phyloP scores from a whole-genome alignment of 208 protist genomes.

The Plasmodiophora brassicae region DNA sequence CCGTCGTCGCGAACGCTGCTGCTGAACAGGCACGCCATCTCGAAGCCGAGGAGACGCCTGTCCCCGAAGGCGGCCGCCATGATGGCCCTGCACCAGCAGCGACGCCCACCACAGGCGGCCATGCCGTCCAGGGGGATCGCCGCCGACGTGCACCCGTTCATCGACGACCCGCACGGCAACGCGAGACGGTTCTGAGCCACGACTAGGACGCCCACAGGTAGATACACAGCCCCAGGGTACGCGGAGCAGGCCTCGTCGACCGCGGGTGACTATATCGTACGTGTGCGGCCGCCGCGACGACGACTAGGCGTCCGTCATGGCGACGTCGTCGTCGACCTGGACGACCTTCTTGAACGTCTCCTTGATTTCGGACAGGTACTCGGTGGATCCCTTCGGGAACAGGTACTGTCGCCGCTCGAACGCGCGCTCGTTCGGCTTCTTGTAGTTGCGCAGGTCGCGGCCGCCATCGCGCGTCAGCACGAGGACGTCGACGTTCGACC shows the following conservation, averaged over 20 bases:
- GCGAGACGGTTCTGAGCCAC: neutral
- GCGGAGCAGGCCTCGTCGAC: too few species aligned
- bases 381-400: slow-evolving; percentile 61
- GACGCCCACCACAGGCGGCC: neutral
- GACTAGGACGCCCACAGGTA: neutral
- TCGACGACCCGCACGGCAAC: neutral
- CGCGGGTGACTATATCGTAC: too few species aligned
- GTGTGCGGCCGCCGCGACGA: too few species aligned
- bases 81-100: neutral
- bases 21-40: neutral
- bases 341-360: neutral
- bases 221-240: neutral
- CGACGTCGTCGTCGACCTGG: neutral
- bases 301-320: slow-evolving; percentile 19
- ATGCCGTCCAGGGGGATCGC: neutral
- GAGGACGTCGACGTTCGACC: slow-evolving; percentile 96
- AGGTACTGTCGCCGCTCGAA: slow-evolving; percentile 55
- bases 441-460: slow-evolving; percentile 56
- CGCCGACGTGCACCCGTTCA: neutral
- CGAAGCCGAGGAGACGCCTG: too few species aligned
- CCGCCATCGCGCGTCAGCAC: slow-evolving; percentile 76
- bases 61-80: too few species aligned
- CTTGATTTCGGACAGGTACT: slow-evolving; percentile 25
- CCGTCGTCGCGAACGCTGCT: neutral
- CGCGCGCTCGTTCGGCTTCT: slow-evolving; percentile 60